A percentile compares a stretch with the other conserved stretches of the same genome.
Conservation (phyloP, 306 rosid genomes). For the Casuarina cunninghamiana region DNA sequence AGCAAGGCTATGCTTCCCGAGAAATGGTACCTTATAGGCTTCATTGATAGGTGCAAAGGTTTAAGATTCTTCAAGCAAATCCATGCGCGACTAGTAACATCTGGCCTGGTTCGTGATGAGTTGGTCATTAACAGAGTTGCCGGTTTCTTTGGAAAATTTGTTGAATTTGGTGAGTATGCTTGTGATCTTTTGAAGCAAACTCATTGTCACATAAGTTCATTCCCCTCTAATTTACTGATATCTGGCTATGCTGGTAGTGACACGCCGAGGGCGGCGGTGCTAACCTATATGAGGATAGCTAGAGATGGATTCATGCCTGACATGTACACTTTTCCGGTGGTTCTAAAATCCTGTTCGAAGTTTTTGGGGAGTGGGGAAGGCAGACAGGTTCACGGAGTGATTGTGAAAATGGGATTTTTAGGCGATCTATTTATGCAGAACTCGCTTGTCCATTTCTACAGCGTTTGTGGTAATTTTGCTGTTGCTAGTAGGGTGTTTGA, state of each 20-base stretch:
- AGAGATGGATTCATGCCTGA: slow-evolving; percentile 73
- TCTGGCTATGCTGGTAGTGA: slow-evolving; percentile 42
- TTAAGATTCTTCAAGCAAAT: slow-evolving; percentile 33
- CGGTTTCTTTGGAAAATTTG: slow-evolving; percentile 52
- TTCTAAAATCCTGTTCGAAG: slow-evolving; percentile 73
- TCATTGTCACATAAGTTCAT: slow-evolving; percentile 59
- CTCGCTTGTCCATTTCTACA: slow-evolving; percentile 52
- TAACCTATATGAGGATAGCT: slow-evolving; percentile 41
- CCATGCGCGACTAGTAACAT: slow-evolving; percentile 56
- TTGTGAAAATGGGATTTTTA: slow-evolving; percentile 48
- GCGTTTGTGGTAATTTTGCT: slow-evolving; percentile 51
- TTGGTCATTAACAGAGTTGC: slow-evolving; percentile 47
- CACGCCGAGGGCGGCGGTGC: slow-evolving; percentile 41
- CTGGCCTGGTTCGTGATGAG: slow-evolving; percentile 49
- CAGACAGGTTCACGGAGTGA: slow-evolving; percentile 55
- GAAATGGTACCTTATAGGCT: slow-evolving; percentile 2
- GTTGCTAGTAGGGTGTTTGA: slow-evolving; percentile 65
- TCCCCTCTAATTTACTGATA: slow-evolving; percentile 63
- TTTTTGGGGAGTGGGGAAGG: slow-evolving; percentile 58
- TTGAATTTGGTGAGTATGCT: slow-evolving; percentile 43
- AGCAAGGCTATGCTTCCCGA: background rate
- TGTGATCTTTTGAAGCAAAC: slow-evolving; percentile 66
- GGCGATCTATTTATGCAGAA: slow-evolving; percentile 62
- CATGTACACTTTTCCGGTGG: slow-evolving; percentile 58
- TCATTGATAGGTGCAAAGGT: slow-evolving; percentile 2